phyloP scores from a whole-genome alignment of 192 early-diverging fungal genomes.

The Rhizoclosmatium globosum region DNA sequence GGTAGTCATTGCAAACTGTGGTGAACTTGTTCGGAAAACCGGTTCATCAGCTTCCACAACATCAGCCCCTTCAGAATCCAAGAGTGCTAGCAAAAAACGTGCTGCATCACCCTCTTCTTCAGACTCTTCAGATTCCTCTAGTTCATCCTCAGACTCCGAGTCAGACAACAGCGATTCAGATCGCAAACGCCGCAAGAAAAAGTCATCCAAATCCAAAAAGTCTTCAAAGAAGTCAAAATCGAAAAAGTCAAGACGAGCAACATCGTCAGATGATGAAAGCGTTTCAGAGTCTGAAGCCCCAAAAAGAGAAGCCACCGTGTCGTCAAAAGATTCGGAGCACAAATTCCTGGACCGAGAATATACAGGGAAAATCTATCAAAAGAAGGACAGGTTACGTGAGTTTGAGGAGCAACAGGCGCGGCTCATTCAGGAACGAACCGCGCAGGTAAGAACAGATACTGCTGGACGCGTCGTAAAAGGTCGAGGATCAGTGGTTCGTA shows the following conservation, averaged over 20 bases:
- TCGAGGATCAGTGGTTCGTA: conserved; percentile 43
- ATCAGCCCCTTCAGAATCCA: conserved; percentile 21
- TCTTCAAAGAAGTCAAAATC: conserved; percentile 42
- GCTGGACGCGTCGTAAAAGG: conserved; percentile 51
- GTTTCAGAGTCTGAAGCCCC: not conserved
- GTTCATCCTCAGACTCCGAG: conserved; percentile 37
- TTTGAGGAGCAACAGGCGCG: conserved; percentile 8
- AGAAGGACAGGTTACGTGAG: conserved; percentile 11
- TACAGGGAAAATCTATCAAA: conserved; percentile 12
- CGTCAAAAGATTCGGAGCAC: conserved; percentile 36
- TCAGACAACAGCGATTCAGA: conserved; percentile 32
- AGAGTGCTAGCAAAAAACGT: conserved; percentile 33
- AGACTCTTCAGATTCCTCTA: conserved; percentile 31
- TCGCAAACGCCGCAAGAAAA: conserved; percentile 43
- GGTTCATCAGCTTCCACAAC: not conserved
- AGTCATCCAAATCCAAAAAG: conserved; percentile 46
- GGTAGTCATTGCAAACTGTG: conserved; percentile 85
- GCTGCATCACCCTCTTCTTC: conserved; percentile 33
- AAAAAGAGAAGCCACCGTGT: conserved; percentile 12
- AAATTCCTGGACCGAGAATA: conserved; percentile 37
- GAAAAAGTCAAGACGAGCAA: conserved; percentile 40
- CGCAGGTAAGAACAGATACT: conserved; percentile 23
- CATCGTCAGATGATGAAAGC: conserved; percentile 14
- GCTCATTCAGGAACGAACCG: not conserved
- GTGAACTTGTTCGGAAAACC: conserved; percentile 75